Base-by-base conservation (phyloP, 2,329 filamentous ascomycete species). In the Diaporthe citriasiana region DNA sequence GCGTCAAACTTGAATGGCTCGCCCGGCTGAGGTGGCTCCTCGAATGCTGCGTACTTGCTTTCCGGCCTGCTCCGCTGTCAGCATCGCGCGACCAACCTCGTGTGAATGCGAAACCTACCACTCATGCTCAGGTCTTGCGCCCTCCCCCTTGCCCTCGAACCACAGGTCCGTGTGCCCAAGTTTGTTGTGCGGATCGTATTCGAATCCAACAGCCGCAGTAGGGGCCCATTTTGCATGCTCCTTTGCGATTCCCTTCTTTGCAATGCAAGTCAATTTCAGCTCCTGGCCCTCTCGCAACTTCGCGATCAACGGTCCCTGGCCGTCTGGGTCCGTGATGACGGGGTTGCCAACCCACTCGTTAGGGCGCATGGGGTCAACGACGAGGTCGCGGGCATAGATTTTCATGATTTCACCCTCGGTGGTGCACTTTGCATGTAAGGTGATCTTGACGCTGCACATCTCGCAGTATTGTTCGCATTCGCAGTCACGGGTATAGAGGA, bases 221-320 rank as follows among this genome's bases (percentile, higher is more conserved):
- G 97, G 95, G 80, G 95, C 94, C 97, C 97, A 99, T 84, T 99
- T 99, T 13, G 97, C 94, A 84, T 99, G 97, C 83, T 99, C 97
- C 87, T 99, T 99, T 50, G 96, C 95, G 77, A 98, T 98, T 1
- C 97, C 97, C 88, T 98, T 98, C 88, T 98, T 98, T 68, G 96
- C 97, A 77, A 98, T 93, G 82, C 96, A 98, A 76, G 91, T 94
- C 81, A 99, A 90, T 82, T 95, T 93, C 75, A 99, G 86, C 83
- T 98, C 95, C 85, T 99, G 97, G 3, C 93, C 95, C 80, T 93
- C 93, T 74, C 96, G 90, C 81, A 99, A 86, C 87, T 98, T 98
- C 80, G 93, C 94, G 77, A 99, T 96, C 78, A 98, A 88, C 57
- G 93, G 91, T 1, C 97, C 97, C 73, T 93, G 90, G 15, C 92